phyloP scores from a whole-genome alignment of 345 rosid genomes.

The Streptanthus diversifolius region DNA sequence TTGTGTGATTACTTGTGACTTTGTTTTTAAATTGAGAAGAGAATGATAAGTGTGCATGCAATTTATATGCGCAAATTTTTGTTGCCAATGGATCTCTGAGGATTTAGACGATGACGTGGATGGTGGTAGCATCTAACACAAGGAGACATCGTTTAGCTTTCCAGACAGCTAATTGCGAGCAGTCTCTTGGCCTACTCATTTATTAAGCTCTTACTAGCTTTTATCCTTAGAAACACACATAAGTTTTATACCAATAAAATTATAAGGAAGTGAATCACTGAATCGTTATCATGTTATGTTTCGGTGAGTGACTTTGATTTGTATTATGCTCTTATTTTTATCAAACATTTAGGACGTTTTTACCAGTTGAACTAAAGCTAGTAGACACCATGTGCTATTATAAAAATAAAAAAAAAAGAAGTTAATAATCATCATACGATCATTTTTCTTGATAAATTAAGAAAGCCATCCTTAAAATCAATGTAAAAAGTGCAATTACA shows the following conservation, averaged over 20 bases:
- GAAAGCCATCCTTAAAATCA: not conserved
- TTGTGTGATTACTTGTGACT: not conserved
- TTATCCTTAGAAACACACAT: not conserved
- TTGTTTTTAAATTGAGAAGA: slow-evolving; percentile 22
- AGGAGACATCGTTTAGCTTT: slow-evolving; percentile 44
- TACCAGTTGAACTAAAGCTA: not conserved
- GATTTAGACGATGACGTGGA: slow-evolving; percentile 40
- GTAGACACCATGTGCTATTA: not conserved
- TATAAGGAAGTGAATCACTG: not conserved
- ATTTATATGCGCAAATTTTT: slow-evolving; percentile 24
- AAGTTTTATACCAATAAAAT: not conserved
- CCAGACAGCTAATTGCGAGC: slow-evolving; percentile 78
- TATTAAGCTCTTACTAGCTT: slow-evolving; percentile 7
- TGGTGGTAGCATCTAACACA: slow-evolving; percentile 28
- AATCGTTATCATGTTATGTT: not conserved
- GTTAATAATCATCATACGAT: not conserved
- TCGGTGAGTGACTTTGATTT: not conserved
- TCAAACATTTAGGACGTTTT: not conserved
- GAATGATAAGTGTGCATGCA: slow-evolving; percentile 12
- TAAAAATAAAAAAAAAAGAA: too few relatives aligned
- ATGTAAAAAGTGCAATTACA: not conserved
- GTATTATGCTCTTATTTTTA: not conserved
- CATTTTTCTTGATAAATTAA: not conserved
- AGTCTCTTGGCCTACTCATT: slow-evolving; percentile 49
- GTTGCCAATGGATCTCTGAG: slow-evolving; percentile 17